Conservation (phyloP, 1,284 basidiomycete genomes). For the Ceratobasidium sp. region DNA sequence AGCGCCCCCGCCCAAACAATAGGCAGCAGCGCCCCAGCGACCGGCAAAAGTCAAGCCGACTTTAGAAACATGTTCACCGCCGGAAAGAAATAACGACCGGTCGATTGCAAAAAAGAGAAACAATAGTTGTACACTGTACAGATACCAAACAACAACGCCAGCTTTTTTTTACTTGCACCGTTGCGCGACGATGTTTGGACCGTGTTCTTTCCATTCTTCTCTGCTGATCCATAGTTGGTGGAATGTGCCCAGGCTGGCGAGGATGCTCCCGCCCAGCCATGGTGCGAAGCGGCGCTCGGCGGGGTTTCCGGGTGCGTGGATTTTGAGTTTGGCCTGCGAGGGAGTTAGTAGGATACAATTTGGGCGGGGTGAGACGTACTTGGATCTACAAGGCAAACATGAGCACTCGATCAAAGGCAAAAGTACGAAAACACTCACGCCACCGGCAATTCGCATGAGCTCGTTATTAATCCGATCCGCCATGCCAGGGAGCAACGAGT, state of each 20-base stretch:
- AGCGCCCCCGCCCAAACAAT: background rate
- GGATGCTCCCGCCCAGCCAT: conserved; percentile 93
- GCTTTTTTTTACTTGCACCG: conserved; percentile 67
- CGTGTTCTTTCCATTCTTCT: conserved; percentile 91
- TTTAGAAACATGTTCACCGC: conserved; percentile 32
- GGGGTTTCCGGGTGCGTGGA: conserved; percentile 88
- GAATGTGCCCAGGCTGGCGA: conserved; percentile 93
- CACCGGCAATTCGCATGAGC: conserved; percentile 76
- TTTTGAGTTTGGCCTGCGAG: conserved; percentile 64
- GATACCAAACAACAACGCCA: conserved; percentile 11
- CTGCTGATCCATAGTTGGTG: conserved; percentile 94
- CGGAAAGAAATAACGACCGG: conserved; percentile 11
- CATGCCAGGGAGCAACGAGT: conserved; percentile 85
- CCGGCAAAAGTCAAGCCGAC: conserved; percentile 23
- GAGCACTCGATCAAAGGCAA: conserved; percentile 9
- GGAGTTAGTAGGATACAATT: conserved; percentile 48
- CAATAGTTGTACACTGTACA: conserved; percentile 20
- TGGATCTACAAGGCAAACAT: background rate
- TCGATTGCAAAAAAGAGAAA: background rate
- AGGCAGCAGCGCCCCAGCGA: background rate
- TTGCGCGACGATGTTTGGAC: conserved; percentile 75
- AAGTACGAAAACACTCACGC: conserved; percentile 59
- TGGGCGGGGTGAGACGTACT: conserved; percentile 25
- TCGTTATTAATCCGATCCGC: conserved; percentile 85
- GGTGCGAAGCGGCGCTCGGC: conserved; percentile 86